A percentile compares a stretch with the other conserved stretches of the same genome.
These are phyloP conservation scores for Camelina sativa DNA, from an alignment of 345 rosid genomes.

Conservation along the genomic window DNA sequence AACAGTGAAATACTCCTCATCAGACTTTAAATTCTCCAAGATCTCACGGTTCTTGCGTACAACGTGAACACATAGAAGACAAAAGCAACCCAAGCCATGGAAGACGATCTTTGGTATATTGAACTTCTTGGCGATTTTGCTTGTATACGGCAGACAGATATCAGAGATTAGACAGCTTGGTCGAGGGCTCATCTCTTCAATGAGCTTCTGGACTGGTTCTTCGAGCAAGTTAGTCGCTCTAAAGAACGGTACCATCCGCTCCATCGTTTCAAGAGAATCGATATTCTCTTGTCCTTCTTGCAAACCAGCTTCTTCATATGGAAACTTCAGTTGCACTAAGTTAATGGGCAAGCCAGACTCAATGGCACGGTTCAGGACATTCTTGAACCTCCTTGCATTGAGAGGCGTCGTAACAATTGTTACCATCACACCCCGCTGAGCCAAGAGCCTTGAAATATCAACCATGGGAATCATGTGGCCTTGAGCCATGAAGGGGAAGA, in stretches of 20 bases:
- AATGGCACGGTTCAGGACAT: constrained; percentile 24
- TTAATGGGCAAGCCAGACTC: constrained; percentile 44
- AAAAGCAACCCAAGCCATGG: constrained; percentile 47
- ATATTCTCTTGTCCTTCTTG: constrained; percentile 48
- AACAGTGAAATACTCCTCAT: constrained; percentile 40
- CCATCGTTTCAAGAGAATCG: constrained; percentile 33
- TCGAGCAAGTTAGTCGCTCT: constrained; percentile 35
- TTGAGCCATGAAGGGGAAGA: constrained; percentile 37
- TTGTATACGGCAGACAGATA: constrained; percentile 38
- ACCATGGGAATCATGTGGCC: constrained; percentile 55
- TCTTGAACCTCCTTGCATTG: constrained; percentile 39
- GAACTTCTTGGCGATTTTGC: constrained; percentile 43
- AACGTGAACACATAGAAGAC: constrained; percentile 37
- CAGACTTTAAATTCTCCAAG: constrained; percentile 20
- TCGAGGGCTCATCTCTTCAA: constrained; percentile 44
- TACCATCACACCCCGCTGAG: constrained; percentile 42
- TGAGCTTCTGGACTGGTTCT: constrained; percentile 38
- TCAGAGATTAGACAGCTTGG: constrained; percentile 60
- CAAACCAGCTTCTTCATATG: constrained; percentile 43
- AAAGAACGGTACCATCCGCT: constrained; percentile 24
- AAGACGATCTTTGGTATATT: constrained; percentile 54
- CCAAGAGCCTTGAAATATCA: constrained; percentile 52
- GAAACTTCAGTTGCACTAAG: constrained; percentile 34
- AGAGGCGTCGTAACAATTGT: constrained; percentile 51
- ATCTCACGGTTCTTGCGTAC: constrained; percentile 23